Conservation (phyloP, 192 early-diverging fungal species). For the Globomyces pollinis-pini region DNA sequence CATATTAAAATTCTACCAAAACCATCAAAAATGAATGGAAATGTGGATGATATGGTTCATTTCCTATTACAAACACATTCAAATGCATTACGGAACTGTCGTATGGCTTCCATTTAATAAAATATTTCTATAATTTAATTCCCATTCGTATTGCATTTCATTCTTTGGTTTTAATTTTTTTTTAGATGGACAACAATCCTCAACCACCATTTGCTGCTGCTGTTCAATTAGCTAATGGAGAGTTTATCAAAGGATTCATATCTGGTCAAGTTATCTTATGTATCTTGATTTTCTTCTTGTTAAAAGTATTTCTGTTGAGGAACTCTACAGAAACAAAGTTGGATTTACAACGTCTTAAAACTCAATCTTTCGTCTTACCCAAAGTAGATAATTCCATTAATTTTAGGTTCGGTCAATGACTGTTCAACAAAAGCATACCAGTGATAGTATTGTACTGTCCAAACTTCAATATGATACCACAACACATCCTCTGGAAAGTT, state of each 20-base stretch:
- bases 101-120: too few relatives aligned
- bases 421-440: constrained; percentile 26
- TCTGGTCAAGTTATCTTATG: constrained; percentile 35
- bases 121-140: too few relatives aligned
- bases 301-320: constrained; percentile 48
- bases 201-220: neutral
- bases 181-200: neutral
- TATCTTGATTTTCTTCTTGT: constrained; percentile 42
- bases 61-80: too few relatives aligned
- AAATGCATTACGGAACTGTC: too few relatives aligned
- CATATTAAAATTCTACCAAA: too few relatives aligned
- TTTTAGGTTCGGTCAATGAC: neutral
- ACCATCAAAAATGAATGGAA: too few relatives aligned
- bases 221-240: constrained; percentile 2
- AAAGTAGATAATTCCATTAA: constrained; percentile 9
- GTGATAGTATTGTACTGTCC: constrained; percentile 37
- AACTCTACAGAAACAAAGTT: constrained; percentile 34
- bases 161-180: neutral
- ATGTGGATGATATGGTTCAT: too few relatives aligned
- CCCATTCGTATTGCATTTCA: too few relatives aligned
- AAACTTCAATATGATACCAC: constrained; percentile 33
- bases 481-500: constrained; percentile 51
- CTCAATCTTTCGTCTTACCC: neutral
- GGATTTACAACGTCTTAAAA: constrained; percentile 24
- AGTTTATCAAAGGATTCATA: constrained; percentile 13